Evolutionary conservation across 108 stramenopile genomes (phyloP).

Genomic region (Tribonema minus): DNA sequence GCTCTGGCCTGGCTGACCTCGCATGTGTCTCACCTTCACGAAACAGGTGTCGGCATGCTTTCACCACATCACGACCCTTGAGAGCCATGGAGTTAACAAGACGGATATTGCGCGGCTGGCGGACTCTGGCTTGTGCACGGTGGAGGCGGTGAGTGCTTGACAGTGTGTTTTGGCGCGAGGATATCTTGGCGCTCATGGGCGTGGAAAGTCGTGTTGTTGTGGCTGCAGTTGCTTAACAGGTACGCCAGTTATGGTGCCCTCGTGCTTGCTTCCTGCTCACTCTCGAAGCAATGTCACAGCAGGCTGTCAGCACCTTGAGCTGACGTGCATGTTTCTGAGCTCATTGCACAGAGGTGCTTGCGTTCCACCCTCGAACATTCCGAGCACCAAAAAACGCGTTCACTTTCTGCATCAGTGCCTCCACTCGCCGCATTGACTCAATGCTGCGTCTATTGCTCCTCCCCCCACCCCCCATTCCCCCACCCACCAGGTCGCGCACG

Average conservation of each 20-base stretch:
- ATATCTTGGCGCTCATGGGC: too few species aligned
- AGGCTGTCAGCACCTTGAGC: too few species aligned
- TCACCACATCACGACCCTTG: constrained; percentile 61
- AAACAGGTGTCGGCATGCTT: constrained; percentile 50
- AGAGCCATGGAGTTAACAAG: constrained; percentile 89
- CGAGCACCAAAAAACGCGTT: too few species aligned
- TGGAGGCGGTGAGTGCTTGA: constrained; percentile 77
- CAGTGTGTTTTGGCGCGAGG: too few species aligned
- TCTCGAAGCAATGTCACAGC: too few species aligned
- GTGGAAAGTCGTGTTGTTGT: too few species aligned
- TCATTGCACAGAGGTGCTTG: neutral
- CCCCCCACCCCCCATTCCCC: neutral
- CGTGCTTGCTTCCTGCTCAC: neutral
- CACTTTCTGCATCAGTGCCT: too few species aligned
- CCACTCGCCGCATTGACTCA: neutral
- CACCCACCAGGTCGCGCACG: constrained; percentile 69
- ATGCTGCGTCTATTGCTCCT: neutral
- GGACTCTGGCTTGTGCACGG: constrained; percentile 91
- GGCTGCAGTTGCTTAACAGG: neutral
- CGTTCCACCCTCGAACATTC: too few species aligned
- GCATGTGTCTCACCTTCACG: too few species aligned
- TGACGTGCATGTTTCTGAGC: too few species aligned
- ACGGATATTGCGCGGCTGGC: constrained; percentile 91
- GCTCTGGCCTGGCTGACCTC: too few species aligned
- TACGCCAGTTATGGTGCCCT: neutral